Conservation (phyloP, 78 protist genomes). For the Dictyostelium intermedium region DNA sequence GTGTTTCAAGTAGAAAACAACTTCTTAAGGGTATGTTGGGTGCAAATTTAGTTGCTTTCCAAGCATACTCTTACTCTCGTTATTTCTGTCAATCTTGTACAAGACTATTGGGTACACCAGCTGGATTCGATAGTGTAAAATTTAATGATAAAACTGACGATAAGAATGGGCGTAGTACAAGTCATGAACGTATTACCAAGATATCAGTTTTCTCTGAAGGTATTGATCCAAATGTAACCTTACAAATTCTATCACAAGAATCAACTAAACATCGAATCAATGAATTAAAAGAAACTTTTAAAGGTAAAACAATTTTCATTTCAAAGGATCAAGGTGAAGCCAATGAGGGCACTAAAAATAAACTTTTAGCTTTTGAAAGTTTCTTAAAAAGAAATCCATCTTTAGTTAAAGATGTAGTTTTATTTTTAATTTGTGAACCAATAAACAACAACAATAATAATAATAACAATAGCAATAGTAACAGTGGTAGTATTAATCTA, state of each 20-base stretch:
- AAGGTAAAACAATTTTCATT: slow-evolving; percentile 27
- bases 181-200: not conserved
- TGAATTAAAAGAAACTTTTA: slow-evolving; percentile 26
- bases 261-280: not conserved
- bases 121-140: slow-evolving; percentile 50
- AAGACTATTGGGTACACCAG: slow-evolving; percentile 50
- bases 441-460: not conserved
- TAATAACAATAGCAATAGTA: not conserved
- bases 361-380: slow-evolving; percentile 53
- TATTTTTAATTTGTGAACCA: slow-evolving; percentile 57
- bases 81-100: slow-evolving; percentile 71
- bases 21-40: slow-evolving; percentile 72
- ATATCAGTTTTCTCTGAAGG: slow-evolving; percentile 65
- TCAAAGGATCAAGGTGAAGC: slow-evolving; percentile 57
- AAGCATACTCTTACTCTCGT: slow-evolving; percentile 55
- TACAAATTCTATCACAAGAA: not conserved
- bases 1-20: slow-evolving; percentile 56
- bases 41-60: slow-evolving; percentile 65
- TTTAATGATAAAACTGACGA: not conserved
- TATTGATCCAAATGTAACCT: slow-evolving; percentile 45
- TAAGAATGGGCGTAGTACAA: not conserved
- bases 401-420: slow-evolving; percentile 48
- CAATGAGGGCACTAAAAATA: slow-evolving; percentile 52
- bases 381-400: slow-evolving; percentile 45
- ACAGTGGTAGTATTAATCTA: not conserved